These are phyloP conservation scores for Parascedosporium putredinis DNA, from an alignment of 2,329 filamentous ascomycete genomes.

Conservation along the genomic window DNA sequence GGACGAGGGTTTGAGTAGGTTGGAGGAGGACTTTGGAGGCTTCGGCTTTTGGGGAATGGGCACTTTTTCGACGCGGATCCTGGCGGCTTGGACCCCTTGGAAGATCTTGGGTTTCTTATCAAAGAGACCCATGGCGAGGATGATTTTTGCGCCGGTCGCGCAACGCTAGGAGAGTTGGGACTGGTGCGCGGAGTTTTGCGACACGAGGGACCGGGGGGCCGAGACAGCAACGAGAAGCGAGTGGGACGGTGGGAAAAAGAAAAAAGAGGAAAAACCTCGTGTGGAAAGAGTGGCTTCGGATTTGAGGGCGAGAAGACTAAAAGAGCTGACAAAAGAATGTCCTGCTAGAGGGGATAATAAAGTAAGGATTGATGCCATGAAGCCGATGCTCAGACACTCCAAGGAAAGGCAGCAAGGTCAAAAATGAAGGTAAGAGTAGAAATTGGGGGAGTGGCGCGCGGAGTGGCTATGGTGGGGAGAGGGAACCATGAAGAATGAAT, in stretches of 20 bases:
- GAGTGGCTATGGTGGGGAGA: no score
- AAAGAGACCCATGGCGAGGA: slow-evolving; percentile 5
- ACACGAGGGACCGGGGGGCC: neutral
- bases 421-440: no score
- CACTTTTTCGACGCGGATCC: slow-evolving; percentile 43
- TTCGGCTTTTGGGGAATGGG: slow-evolving; percentile 31
- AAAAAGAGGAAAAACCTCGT: neutral
- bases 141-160: neutral
- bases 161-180: neutral
- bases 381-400: no score
- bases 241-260: no score
- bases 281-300: no score
- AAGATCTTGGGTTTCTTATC: slow-evolving; percentile 7
- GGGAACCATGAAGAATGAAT: neutral
- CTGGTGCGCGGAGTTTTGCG: neutral
- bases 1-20: slow-evolving; percentile 12
- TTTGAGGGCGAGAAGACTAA: no score
- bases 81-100: slow-evolving; percentile 22
- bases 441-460: no score
- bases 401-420: no score
- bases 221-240: neutral
- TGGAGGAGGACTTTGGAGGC: slow-evolving; percentile 22
- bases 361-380: no score
- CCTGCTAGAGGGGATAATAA: no score
- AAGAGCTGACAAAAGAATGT: no score